Evolutionary conservation across 208 protist genomes (phyloP), one percentile per base, ranked within the genome.

Genomic region (Wallacemonas sp.): DNA sequence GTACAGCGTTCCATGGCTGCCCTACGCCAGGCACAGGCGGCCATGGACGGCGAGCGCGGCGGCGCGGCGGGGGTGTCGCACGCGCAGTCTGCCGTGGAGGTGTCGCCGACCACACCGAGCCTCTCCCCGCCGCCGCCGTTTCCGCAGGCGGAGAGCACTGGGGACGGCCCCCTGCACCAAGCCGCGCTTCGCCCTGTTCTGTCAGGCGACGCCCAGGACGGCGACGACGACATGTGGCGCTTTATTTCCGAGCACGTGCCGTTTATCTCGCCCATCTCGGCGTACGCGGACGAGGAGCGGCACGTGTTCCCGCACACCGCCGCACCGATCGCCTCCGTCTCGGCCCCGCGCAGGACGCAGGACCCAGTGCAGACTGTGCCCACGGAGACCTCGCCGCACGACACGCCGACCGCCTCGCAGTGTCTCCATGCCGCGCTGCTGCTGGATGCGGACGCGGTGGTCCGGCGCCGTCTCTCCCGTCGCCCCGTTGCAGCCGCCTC

Each of bases 1-100:
- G 50, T 87, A 33, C 61, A 71, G 46, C 69, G 67, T 4, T 82
- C 79, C 0, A 71, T 57, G 16, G 67, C 49, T 1, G 82, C 76
- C 3, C 70, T 92, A 36, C 49, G 55, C 29, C 41, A 77, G 11
- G 86, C 70, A 31, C 67, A 76, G 61, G 54, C 70, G 4, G 28
- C 83, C 4, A 59, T 59, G 32, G 28, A 32, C 38, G 25, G 42
- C 23, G 22, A 16, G 0, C 26, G 41, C 14, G 57, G 5, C 0
- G 29, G 4, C 11, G 23, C 48, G 18, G 23, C 26, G 8, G 28
- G 10, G 8, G 50, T 22, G 8, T 20, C 12, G 16, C 55, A 29
- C 23, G 18, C 10, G 31, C 18, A 7, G 38, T 22, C 50, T 16
- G 32, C n/a, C 4, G 57, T 64, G 10, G 57, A 50, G 16, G 57